Evolutionary conservation across 768 basidiomycete species (phyloP).

Genomic region (Rhodotorula kratochvilovae): DNA sequence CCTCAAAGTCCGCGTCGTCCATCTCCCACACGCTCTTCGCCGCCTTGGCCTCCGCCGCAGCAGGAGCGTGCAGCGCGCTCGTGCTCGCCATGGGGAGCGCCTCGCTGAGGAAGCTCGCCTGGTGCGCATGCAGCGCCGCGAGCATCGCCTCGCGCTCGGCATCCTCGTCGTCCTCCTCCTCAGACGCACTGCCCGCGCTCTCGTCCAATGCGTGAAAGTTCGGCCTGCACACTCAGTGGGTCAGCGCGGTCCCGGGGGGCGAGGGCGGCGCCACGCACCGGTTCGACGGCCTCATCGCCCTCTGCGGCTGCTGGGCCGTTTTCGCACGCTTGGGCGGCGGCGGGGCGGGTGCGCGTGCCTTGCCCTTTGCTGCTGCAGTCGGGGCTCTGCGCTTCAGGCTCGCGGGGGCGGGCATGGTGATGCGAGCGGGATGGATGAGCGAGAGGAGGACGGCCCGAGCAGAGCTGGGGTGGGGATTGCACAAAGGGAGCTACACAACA

Average conservation of each 20-base stretch:
- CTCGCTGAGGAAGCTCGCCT: conserved; percentile 4
- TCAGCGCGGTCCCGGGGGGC: background rate
- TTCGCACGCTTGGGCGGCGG: background rate
- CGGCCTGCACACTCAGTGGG: background rate
- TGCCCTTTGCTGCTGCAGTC: background rate
- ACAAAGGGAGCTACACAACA: background rate
- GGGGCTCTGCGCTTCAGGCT: background rate
- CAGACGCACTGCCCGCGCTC: background rate
- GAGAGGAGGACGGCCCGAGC: background rate
- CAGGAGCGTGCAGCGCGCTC: background rate
- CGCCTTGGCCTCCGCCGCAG: background rate
- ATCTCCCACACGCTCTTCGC: conserved; percentile 37
- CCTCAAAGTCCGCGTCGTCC: conserved; percentile 16
- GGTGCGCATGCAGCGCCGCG: conserved; percentile 22
- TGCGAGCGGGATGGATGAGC: background rate
- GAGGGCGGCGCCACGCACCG: background rate
- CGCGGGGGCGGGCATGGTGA: background rate
- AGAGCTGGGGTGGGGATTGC: background rate
- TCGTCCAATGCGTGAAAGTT: background rate
- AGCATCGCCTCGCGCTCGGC: conserved; percentile 8
- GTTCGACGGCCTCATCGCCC: background rate
- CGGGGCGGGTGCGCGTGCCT: background rate
- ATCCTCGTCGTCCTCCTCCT: conserved; percentile 1
- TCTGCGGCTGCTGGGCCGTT: background rate
- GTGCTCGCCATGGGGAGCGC: conserved; percentile 1